Evolutionary conservation across 202 grass and related monocot species (phyloP).

Genomic region (Setaria italica): DNA sequence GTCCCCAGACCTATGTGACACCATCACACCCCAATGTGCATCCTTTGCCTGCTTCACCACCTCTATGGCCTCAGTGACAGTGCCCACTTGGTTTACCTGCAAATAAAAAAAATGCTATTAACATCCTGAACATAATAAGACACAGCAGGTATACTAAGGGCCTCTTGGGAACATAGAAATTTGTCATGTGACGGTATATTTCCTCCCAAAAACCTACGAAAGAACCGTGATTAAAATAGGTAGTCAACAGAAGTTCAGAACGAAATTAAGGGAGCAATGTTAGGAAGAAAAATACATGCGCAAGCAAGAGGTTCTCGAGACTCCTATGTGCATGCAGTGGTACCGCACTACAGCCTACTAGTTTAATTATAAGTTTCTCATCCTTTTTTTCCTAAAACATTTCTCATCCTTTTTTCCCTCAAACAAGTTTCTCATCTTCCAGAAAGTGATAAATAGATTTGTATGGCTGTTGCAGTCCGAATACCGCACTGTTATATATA

Average conservation of each 20-base stretch:
- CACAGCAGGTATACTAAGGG: not conserved
- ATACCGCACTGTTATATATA: not conserved
- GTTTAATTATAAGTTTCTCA: slow-evolving; percentile 29
- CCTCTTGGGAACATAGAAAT: not conserved
- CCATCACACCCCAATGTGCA: slow-evolving; percentile 90
- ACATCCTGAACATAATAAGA: slow-evolving; percentile 3
- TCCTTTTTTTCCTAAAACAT: not conserved
- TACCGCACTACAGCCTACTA: not conserved
- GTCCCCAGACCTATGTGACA: slow-evolving; percentile 86
- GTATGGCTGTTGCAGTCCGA: not conserved
- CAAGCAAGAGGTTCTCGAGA: slow-evolving; percentile 17
- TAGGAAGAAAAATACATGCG: slow-evolving; percentile 33
- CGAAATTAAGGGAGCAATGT: slow-evolving; percentile 24
- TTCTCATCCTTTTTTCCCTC: not conserved
- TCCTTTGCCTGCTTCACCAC: slow-evolving; percentile 96
- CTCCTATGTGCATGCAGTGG: not conserved
- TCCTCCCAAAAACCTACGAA: not conserved
- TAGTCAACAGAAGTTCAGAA: slow-evolving; percentile 13
- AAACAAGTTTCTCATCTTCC: slow-evolving; percentile 33
- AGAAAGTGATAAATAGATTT: not conserved
- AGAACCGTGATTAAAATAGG: not conserved
- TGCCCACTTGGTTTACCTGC: slow-evolving; percentile 95
- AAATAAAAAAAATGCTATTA: slow-evolving; percentile 27
- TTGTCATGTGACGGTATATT: not conserved
- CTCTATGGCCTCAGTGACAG: slow-evolving; percentile 95